These are phyloP conservation scores for Stephania japonica DNA, from an alignment of 164 flowering plant genomes.

Conservation along the genomic window DNA sequence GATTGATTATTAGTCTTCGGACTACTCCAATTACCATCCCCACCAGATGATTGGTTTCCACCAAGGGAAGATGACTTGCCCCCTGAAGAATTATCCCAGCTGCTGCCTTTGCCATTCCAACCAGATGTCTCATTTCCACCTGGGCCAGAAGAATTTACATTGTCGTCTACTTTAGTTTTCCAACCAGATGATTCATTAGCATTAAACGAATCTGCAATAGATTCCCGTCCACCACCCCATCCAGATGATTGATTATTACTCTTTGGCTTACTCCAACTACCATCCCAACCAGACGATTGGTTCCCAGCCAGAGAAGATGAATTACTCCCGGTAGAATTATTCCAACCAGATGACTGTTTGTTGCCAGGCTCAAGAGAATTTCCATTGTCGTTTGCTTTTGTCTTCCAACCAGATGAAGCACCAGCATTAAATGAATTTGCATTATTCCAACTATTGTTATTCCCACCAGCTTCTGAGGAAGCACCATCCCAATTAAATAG, in stretches of 20 bases:
- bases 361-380: not conserved
- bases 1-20: not conserved
- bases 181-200: constrained; percentile 5
- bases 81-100: not conserved
- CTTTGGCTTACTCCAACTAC: not conserved
- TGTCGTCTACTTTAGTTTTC: not conserved
- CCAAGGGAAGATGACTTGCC: not conserved
- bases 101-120: not conserved
- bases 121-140: not conserved
- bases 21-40: constrained; percentile 10
- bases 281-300: constrained; percentile 11
- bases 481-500: too few species aligned
- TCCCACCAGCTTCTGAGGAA: too few species aligned
- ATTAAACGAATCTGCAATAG: not conserved
- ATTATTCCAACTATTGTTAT: too few species aligned
- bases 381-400: not conserved
- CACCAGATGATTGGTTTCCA: constrained; percentile 7
- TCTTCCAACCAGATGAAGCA: not conserved
- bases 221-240: not conserved
- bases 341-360: constrained; percentile 15
- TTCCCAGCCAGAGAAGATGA: constrained; percentile 8
- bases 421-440: too few species aligned
- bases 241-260: constrained; percentile 5
- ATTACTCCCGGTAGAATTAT: constrained; percentile 17
- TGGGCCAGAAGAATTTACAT: not conserved